Conservation (phyloP, 768 basidiomycete genomes). For the Boletus bicolor region DNA sequence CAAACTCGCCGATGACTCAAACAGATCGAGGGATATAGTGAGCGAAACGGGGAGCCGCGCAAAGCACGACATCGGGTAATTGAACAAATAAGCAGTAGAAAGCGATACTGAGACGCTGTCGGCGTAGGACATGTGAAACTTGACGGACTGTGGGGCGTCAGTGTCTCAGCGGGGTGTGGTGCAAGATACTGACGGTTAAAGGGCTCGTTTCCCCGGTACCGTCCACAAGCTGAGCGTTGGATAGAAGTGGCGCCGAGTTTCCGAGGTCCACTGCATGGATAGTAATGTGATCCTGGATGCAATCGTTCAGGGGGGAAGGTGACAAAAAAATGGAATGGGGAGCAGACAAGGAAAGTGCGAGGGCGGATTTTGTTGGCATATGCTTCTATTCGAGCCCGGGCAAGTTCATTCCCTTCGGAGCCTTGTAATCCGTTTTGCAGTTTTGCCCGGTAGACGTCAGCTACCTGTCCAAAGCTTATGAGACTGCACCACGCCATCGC, state of each 20-base stretch:
- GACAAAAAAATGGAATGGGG: background rate
- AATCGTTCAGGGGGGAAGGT: background rate
- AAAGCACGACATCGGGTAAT: conserved; percentile 79
- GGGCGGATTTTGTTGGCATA: conserved; percentile 80
- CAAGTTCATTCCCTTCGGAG: conserved; percentile 77
- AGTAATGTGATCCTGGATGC: conserved; percentile 74
- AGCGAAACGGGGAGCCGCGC: conserved; percentile 80
- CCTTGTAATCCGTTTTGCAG: conserved; percentile 68
- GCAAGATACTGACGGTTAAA: conserved; percentile 30
- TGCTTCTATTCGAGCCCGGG: conserved; percentile 72
- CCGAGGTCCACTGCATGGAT: conserved; percentile 86
- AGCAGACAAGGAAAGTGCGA: conserved; percentile 59
- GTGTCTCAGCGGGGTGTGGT: background rate
- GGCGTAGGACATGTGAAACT: conserved; percentile 80
- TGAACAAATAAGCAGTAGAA: conserved; percentile 81
- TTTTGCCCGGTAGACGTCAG: conserved; percentile 73
- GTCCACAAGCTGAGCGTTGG: conserved; percentile 55
- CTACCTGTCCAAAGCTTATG: conserved; percentile 42
- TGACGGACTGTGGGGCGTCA: conserved; percentile 56
- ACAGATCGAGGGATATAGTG: conserved; percentile 72
- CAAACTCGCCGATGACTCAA: conserved; percentile 59
- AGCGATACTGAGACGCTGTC: conserved; percentile 82
- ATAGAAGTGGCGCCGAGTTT: conserved; percentile 71
- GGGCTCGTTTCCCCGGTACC: conserved; percentile 8
- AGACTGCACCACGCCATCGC: background rate